Base-by-base conservation (phyloP, 192 early-diverging fungal genomes). In the Coemansia sp. region DNA sequence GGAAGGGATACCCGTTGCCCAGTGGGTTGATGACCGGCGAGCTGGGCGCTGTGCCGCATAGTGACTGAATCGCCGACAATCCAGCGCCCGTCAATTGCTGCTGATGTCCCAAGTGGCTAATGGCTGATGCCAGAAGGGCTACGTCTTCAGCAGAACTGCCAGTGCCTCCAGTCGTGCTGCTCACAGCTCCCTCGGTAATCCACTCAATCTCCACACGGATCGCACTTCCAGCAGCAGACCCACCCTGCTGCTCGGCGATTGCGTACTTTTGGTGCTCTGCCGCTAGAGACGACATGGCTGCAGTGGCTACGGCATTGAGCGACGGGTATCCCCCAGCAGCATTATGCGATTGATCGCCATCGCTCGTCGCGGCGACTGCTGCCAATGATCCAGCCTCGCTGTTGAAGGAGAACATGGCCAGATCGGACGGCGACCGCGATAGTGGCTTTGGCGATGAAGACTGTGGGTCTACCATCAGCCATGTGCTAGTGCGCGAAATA, bases 151-250 rank as follows among this genome's bases (percentile, higher is more conserved):
- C 14, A 13, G 69, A 64, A 42, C 32, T 52, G 62, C 49, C 19
- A 64, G 64, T 9, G 65, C 68, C 10, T 46, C 46, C 61, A 60
- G 35, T 11, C 17, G 68, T 35, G 2, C 60, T 69, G 0, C 66
- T 33, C 6, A 57, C 63, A 6, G 53, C 49, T 5, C 58, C 60
- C 4, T 77, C 72, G 6, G 68, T 38, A 16, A 82, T 75, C 80
- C 75, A 77, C 64, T 82, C 80, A 10, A 82, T 57, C 38, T 77
- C 80, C 11, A 82, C 72, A 0, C 75, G 75, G 11, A 82, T 63
- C 14, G 23, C 26, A 46, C 40, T 49, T 19, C 32, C 16, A 43
- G 16, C 59, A 26, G 49, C 52, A 53, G 52, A 32, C 3, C 59
- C 46, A 10, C 19, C 47, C 1, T 47, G 64, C 23, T 53, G 50